Evolutionary conservation across 805 yeast genomes (phyloP).

Genomic region (Barnettozyma salicaria): DNA sequence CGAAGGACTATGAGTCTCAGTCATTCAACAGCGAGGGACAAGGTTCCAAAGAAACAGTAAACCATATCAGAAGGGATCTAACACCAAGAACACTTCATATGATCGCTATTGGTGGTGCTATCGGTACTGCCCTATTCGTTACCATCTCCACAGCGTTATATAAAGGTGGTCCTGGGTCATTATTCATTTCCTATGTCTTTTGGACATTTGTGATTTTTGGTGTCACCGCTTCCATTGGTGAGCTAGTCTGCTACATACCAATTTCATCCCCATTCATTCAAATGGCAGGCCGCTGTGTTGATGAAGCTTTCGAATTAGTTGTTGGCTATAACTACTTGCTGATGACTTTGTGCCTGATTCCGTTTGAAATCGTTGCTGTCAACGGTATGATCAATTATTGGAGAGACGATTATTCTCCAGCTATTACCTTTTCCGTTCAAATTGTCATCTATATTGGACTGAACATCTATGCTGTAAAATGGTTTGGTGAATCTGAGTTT

Average conservation of each 20-base stretch:
- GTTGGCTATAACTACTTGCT: slow-evolving; percentile 74
- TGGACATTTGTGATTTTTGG: slow-evolving; percentile 63
- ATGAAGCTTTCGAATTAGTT: slow-evolving; percentile 61
- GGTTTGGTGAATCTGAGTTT: slow-evolving; percentile 77
- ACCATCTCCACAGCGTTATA: slow-evolving; percentile 41
- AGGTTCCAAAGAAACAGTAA: slow-evolving; percentile 10
- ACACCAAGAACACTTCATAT: slow-evolving; percentile 11
- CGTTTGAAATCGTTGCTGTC: slow-evolving; percentile 74
- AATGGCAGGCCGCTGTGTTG: slow-evolving; percentile 67
- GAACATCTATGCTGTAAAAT: slow-evolving; percentile 62
- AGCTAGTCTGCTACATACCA: slow-evolving; percentile 67
- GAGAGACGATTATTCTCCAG: slow-evolving; percentile 69
- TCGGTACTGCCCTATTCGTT: slow-evolving; percentile 71
- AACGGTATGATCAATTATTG: slow-evolving; percentile 71
- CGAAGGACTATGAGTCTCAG: slow-evolving; percentile 9
- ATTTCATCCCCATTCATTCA: slow-evolving; percentile 68
- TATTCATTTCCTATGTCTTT: slow-evolving; percentile 52
- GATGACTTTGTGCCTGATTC: slow-evolving; percentile 65
- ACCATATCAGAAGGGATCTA: slow-evolving; percentile 9
- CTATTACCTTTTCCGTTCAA: slow-evolving; percentile 58
- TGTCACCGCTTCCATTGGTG: slow-evolving; percentile 66
- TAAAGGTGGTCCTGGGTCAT: slow-evolving; percentile 62
- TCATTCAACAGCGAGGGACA: slow-evolving; percentile 4
- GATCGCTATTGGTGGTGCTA: slow-evolving; percentile 14
- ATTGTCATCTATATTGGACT: slow-evolving; percentile 54